These are phyloP conservation scores for Hymenotorrendiella dingleyae DNA, from an alignment of 2,329 filamentous ascomycete species.

Conservation along the genomic window DNA sequence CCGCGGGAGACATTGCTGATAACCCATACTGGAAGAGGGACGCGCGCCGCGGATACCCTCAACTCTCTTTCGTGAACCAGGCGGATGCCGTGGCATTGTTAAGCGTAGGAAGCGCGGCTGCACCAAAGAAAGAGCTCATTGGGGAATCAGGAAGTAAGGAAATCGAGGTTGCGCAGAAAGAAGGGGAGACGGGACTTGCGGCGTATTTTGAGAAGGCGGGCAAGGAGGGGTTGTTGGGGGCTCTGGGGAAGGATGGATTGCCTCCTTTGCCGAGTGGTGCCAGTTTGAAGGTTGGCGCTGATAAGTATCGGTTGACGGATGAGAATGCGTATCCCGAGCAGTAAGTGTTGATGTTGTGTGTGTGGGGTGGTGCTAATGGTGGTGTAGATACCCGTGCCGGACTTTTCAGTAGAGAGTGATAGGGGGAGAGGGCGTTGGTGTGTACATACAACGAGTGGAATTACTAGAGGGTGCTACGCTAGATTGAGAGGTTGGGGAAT, in stretches of 20 bases:
- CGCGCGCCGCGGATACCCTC: slow-evolving; percentile 73
- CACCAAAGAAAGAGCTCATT: slow-evolving; percentile 77
- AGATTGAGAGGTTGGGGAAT: too few species aligned
- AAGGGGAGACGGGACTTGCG: slow-evolving; percentile 68
- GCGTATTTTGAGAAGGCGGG: slow-evolving; percentile 64
- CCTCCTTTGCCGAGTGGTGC: slow-evolving; percentile 76
- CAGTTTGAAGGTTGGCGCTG: slow-evolving; percentile 47
- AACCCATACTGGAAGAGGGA: slow-evolving; percentile 98
- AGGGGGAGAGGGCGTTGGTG: slow-evolving; percentile 4
- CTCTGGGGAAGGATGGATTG: slow-evolving; percentile 71
- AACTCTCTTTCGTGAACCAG: slow-evolving; percentile 73
- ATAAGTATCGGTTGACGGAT: slow-evolving; percentile 58
- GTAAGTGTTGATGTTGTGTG: slow-evolving; percentile 43
- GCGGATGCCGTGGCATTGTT: slow-evolving; percentile 80
- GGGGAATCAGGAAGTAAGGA: slow-evolving; percentile 67
- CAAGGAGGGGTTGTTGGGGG: slow-evolving; percentile 44
- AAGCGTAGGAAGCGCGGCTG: slow-evolving; percentile 73
- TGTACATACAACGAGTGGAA: too few species aligned
- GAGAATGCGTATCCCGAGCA: slow-evolving; percentile 65
- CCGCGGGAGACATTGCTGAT: slow-evolving; percentile 82
- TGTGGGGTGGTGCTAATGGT: slow-evolving; percentile 28
- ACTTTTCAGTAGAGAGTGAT: slow-evolving; percentile 46
- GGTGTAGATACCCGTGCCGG: slow-evolving; percentile 56
- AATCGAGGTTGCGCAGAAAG: slow-evolving; percentile 68
- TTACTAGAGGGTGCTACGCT: too few species aligned